Percentiles rank a stretch among this genome's conserved stretches.
Conservation (phyloP, 192 early-diverging fungal genomes). For the Pilaira anomala region DNA sequence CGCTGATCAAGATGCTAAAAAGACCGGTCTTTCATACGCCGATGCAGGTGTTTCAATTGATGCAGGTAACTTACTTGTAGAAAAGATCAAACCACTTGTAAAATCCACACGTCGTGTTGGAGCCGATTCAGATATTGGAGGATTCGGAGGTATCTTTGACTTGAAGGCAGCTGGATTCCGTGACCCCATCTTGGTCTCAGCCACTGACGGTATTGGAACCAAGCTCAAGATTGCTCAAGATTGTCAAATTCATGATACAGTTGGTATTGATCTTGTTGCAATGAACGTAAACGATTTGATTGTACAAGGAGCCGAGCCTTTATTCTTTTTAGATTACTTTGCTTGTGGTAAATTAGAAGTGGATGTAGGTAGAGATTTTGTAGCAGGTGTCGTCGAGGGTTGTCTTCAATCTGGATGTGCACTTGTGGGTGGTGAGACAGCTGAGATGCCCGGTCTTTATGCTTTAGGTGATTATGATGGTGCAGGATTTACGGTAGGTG, state of each 20-base stretch:
- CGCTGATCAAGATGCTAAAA: constrained; percentile 36
- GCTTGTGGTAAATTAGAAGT: constrained; percentile 93
- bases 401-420: constrained; percentile 89
- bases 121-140: constrained; percentile 95
- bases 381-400: constrained; percentile 91
- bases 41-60: constrained; percentile 96
- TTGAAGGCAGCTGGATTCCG: constrained; percentile 87
- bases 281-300: constrained; percentile 99
- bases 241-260: constrained; percentile 83
- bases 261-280: constrained; percentile 97
- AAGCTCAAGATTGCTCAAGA: constrained; percentile 96
- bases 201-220: constrained; percentile 98
- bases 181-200: constrained; percentile 94
- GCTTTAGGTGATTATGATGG: constrained; percentile 83
- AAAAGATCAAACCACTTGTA: constrained; percentile 93
- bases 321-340: constrained; percentile 99
- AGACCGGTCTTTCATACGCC: constrained; percentile 80
- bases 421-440: constrained; percentile 97
- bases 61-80: constrained; percentile 91
- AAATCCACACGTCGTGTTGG: constrained; percentile 91
- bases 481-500: constrained; percentile 96
- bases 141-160: constrained; percentile 98
- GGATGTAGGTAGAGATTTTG: constrained; percentile 84
- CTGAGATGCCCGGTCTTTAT: constrained; percentile 99
- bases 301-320: constrained; percentile 97